phyloP scores from a whole-genome alignment of 129 eudicot genomes.

The sunflower (Helianthus annuus) region HanXRQr2.0-SUNRISE NC_035442.2:175268493-175268992 shows the following conservation, averaged over 20 bases:
- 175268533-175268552: constrained; percentile 55
- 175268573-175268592: constrained; percentile 59
- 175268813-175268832: background rate
- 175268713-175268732: background rate
- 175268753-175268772: constrained; percentile 17
- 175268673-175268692: background rate
- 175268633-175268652: constrained; percentile 61
- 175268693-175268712: too few relatives aligned
- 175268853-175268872: constrained; percentile 27
- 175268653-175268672: constrained; percentile 9
- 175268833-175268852: background rate
- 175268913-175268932: background rate
- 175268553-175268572: constrained; percentile 24
- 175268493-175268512: constrained; percentile 51
- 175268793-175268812: background rate
- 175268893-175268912: background rate
- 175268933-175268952: background rate
- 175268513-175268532: constrained; percentile 46
- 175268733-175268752: constrained; percentile 6
- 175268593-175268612: constrained; percentile 46
- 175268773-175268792: constrained; percentile 1
- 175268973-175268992: background rate
- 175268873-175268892: constrained; percentile 12
- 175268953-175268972: too few relatives aligned
- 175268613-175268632: constrained; percentile 48